Percentiles rank a stretch among this genome's conserved stretches.
Evolutionary conservation across 2,329 filamentous ascomycete species (phyloP).

Genomic region (Ceratocystis cacaofunesta): DNA sequence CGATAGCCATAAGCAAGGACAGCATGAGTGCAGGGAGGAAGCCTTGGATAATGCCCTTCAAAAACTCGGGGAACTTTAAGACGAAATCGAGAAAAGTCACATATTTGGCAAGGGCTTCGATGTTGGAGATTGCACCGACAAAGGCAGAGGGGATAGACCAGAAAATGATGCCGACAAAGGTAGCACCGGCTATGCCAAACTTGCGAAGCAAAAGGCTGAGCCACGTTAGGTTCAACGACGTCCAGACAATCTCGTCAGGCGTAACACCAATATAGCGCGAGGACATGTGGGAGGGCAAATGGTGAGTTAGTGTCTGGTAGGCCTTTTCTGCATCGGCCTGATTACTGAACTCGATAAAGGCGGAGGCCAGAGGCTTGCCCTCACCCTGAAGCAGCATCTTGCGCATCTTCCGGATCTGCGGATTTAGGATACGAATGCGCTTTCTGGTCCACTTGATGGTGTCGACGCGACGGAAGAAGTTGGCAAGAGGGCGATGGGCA

Average conservation of each 20-base stretch:
- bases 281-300: slow-evolving; percentile 68
- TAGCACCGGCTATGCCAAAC: slow-evolving; percentile 47
- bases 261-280: slow-evolving; percentile 70
- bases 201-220: slow-evolving; percentile 60
- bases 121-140: slow-evolving; percentile 74
- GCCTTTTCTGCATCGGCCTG: slow-evolving; percentile 75
- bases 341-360: slow-evolving; percentile 84
- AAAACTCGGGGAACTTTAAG: slow-evolving; percentile 46
- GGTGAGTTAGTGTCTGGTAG: slow-evolving; percentile 68
- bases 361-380: slow-evolving; percentile 49
- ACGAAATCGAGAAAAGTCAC: slow-evolving; percentile 64
- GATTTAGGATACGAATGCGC: slow-evolving; percentile 27
- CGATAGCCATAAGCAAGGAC: slow-evolving; percentile 65
- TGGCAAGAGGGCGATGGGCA: slow-evolving; percentile 50
- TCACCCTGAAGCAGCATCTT: slow-evolving; percentile 48
- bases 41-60: slow-evolving; percentile 70
- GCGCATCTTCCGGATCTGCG: slow-evolving; percentile 47
- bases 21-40: slow-evolving; percentile 67
- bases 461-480: slow-evolving; percentile 79
- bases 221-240: slow-evolving; percentile 54
- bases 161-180: slow-evolving; percentile 66
- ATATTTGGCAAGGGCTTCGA: slow-evolving; percentile 49
- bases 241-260: slow-evolving; percentile 76
- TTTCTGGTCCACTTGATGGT: slow-evolving; percentile 79
- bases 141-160: slow-evolving; percentile 65